Conservation (phyloP, 2,329 filamentous ascomycete species). For the Alternaria triticina region DNA sequence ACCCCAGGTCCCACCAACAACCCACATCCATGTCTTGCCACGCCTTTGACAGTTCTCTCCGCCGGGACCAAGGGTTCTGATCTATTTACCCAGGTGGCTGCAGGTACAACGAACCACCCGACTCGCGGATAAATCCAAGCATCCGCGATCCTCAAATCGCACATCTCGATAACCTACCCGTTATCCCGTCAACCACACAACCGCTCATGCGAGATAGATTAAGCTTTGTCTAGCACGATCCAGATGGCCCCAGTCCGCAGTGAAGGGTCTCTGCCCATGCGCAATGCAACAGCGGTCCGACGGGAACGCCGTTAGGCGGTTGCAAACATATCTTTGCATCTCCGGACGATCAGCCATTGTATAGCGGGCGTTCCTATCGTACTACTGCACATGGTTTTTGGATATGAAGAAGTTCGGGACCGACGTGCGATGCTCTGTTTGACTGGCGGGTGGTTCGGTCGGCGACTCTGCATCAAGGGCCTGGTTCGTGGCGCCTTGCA, state of each 20-base stretch:
- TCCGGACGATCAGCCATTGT: background rate
- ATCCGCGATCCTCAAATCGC: background rate
- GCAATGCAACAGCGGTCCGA: constrained; percentile 6
- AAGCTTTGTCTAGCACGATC: background rate
- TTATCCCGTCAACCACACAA: constrained; percentile 6
- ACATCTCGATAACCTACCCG: constrained; percentile 8
- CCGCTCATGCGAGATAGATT: constrained; percentile 9
- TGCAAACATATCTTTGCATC: background rate
- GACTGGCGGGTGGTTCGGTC: background rate
- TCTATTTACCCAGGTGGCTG: constrained; percentile 13
- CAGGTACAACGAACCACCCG: constrained; percentile 1
- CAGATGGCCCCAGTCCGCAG: background rate
- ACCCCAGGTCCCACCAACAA: background rate
- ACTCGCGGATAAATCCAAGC: constrained; percentile 15
- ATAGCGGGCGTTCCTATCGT: background rate
- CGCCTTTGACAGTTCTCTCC: background rate
- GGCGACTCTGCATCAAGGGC: background rate
- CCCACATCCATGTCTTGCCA: background rate
- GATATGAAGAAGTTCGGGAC: background rate
- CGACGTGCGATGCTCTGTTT: background rate
- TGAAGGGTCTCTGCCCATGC: background rate
- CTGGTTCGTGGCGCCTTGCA: background rate
- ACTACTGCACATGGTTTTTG: background rate
- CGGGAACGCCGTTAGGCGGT: background rate
- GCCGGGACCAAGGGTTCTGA: background rate